These are phyloP conservation scores for Tieghemiomyces parasiticus DNA, from an alignment of 192 early-diverging fungal genomes.

Conservation along the genomic window DNA sequence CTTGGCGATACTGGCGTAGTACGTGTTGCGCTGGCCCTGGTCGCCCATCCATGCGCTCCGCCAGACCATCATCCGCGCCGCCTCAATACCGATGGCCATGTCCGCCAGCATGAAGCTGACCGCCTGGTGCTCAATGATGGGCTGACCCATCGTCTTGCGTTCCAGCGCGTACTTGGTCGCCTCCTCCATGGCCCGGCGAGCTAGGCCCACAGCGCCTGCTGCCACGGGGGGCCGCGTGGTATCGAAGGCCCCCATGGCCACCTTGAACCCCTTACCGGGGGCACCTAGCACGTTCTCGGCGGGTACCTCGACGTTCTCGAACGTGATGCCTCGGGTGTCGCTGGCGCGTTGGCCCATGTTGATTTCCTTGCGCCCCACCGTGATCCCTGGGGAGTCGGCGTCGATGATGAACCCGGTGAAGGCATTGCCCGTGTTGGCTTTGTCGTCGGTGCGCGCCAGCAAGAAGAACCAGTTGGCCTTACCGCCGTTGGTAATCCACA, in stretches of 20 bases:
- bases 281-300: slow-evolving; percentile 57
- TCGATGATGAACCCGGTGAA: slow-evolving; percentile 96
- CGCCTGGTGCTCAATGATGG: slow-evolving; percentile 80
- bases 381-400: slow-evolving; percentile 74
- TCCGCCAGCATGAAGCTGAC: slow-evolving; percentile 91
- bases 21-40: slow-evolving; percentile 75
- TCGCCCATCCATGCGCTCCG: slow-evolving; percentile 73
- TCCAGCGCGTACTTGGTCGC: slow-evolving; percentile 76
- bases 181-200: slow-evolving; percentile 85
- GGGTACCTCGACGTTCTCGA: slow-evolving; percentile 72
- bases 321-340: slow-evolving; percentile 82
- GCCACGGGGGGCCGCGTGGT: slow-evolving; percentile 85
- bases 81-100: slow-evolving; percentile 90
- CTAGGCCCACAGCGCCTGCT: slow-evolving; percentile 75
- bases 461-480: slow-evolving; percentile 98
- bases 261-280: slow-evolving; percentile 83
- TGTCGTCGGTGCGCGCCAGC: slow-evolving; percentile 74
- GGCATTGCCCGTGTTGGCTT: slow-evolving; percentile 61
- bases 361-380: slow-evolving; percentile 86
- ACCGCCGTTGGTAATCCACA: slow-evolving; percentile 97
- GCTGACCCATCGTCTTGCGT: slow-evolving; percentile 92
- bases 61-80: slow-evolving; percentile 77
- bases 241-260: slow-evolving; percentile 95
- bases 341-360: slow-evolving; percentile 94
- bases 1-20: slow-evolving; percentile 91